Percentiles rank a stretch among this genome's conserved stretches.
phyloP scores from a whole-genome alignment of 768 basidiomycete species.

The Xanthoconium stramineum region DNA sequence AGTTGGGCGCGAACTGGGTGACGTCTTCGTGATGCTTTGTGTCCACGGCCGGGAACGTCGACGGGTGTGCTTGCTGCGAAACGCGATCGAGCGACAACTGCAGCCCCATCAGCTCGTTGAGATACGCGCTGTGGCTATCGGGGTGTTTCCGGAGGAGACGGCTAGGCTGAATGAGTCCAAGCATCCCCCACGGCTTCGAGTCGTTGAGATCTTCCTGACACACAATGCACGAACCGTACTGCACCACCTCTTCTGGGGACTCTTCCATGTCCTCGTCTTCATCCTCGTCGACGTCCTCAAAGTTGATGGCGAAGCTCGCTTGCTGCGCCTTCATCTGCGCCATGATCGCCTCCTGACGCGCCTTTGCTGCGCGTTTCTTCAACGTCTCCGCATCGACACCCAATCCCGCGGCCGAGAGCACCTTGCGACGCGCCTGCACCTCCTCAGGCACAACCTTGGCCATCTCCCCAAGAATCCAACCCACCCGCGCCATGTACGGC shows the following conservation, averaged over 20 bases:
- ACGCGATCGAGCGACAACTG: constrained; percentile 64
- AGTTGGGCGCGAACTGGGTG: constrained; percentile 50
- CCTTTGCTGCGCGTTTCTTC: constrained; percentile 83
- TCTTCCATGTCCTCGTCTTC: constrained; percentile 49
- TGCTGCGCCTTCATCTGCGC: constrained; percentile 94
- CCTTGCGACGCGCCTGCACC: constrained; percentile 48
- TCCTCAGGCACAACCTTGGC: constrained; percentile 53
- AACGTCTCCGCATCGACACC: constrained; percentile 57
- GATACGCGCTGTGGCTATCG: constrained; percentile 53
- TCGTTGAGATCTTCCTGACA: constrained; percentile 91
- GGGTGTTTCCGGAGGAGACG: constrained; percentile 76
- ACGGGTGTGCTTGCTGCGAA: constrained; percentile 23
- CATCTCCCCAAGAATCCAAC: constrained; percentile 72
- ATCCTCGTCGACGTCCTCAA: constrained; percentile 73
- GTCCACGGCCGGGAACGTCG: constrained; percentile 34
- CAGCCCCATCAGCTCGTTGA: constrained; percentile 70
- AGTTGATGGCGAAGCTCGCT: constrained; percentile 76
- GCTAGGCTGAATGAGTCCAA: constrained; percentile 88
- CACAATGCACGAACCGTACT: constrained; percentile 93
- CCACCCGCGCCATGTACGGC: constrained; percentile 63
- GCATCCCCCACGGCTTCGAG: constrained; percentile 72
- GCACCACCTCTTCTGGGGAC: constrained; percentile 45
- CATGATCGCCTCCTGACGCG: constrained; percentile 92
- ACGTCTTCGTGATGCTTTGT: constrained; percentile 26
- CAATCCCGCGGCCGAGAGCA: constrained; percentile 35